Evolutionary conservation across 352 stramenopile genomes (phyloP), one percentile per base, ranked within the genome.

Genomic region (Globisporangium canariense): DNA sequence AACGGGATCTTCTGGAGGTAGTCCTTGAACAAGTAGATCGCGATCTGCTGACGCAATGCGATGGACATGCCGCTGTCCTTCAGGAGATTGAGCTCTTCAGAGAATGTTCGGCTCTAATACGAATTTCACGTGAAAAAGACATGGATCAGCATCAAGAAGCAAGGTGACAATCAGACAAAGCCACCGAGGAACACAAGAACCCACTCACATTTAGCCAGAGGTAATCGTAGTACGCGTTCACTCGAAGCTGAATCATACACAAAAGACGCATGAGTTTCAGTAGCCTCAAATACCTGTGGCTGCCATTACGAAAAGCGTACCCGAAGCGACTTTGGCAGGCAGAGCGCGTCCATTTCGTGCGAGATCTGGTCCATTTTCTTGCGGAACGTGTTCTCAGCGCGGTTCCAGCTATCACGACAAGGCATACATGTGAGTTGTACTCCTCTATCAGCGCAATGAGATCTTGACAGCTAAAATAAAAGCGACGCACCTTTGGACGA

Each of bases 311-410:
- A 28, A 28, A 55, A 8, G 57, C 69, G 47, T 55, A 86, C 79
- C 50, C 78, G 76, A 2, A 89, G 67, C 47, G 75, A 64, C 30
- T 87, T 81, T 3, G 80, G 76, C 10, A 89, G 69, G 55, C 71
- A 68, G 43, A 88, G 64, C 22, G 78, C 77, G 32, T 90, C 77
- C 80, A 90, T 90, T 54, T 90, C 80, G 62, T 88, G 74, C 2
- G 68, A 71, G 53, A 90, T 77, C 22, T 88, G 78, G 55, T 90
- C 80, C 80, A 90, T 85, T 66, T 86, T 86, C 62, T 89, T 90
- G 2, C 80, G 73, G 43, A 90, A 90, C 18, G 73, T 68, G 50
- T 88, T 84, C 63, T 87, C 80, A 0, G 74, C 77, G 58, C 80
- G 78, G 60, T 88, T 88, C 73, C 74, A 81, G 56, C 79, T 82